Conservation (phyloP, 2,329 filamentous ascomycete genomes). For the Leptosphaerulina australis region DNA sequence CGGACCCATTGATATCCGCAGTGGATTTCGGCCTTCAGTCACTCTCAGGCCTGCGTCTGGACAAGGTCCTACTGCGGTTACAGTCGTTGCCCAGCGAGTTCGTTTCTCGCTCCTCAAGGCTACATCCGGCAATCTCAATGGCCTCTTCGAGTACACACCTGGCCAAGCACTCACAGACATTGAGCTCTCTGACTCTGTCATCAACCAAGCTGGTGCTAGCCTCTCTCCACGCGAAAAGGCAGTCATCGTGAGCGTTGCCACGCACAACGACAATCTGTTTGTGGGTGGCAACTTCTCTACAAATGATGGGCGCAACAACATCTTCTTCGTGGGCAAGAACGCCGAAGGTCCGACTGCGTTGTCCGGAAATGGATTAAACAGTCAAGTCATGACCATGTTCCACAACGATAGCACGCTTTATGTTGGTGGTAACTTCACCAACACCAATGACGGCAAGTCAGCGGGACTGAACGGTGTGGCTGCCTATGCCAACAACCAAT, state of each 20-base stretch:
- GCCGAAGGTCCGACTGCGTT: slow-evolving; percentile 66
- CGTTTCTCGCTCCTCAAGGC: slow-evolving; percentile 76
- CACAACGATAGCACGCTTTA: slow-evolving; percentile 68
- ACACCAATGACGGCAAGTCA: slow-evolving; percentile 66
- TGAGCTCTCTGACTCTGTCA: slow-evolving; percentile 72
- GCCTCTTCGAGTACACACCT: slow-evolving; percentile 87
- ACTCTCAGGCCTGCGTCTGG: slow-evolving; percentile 73
- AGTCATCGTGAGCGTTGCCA: slow-evolving; percentile 70
- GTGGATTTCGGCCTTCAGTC: slow-evolving; percentile 78
- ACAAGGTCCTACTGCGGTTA: slow-evolving; percentile 63
- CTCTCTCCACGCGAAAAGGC: slow-evolving; percentile 67
- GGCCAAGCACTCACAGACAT: slow-evolving; percentile 63
- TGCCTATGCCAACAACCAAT: slow-evolving; percentile 71
- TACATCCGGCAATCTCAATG: slow-evolving; percentile 82
- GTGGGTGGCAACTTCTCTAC: slow-evolving; percentile 84
- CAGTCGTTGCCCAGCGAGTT: slow-evolving; percentile 87
- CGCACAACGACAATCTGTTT: slow-evolving; percentile 66
- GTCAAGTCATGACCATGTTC: slow-evolving; percentile 74
- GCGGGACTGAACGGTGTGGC: slow-evolving; percentile 77
- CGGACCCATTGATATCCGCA: slow-evolving; percentile 79
- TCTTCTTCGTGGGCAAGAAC: slow-evolving; percentile 69
- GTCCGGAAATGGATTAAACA: slow-evolving; percentile 77
- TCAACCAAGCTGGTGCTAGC: slow-evolving; percentile 75
- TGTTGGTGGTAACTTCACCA: slow-evolving; percentile 83
- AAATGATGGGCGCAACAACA: slow-evolving; percentile 67